Evolutionary conservation across 768 basidiomycete genomes (phyloP).

Genomic region (Austroboletus eburneus): DNA sequence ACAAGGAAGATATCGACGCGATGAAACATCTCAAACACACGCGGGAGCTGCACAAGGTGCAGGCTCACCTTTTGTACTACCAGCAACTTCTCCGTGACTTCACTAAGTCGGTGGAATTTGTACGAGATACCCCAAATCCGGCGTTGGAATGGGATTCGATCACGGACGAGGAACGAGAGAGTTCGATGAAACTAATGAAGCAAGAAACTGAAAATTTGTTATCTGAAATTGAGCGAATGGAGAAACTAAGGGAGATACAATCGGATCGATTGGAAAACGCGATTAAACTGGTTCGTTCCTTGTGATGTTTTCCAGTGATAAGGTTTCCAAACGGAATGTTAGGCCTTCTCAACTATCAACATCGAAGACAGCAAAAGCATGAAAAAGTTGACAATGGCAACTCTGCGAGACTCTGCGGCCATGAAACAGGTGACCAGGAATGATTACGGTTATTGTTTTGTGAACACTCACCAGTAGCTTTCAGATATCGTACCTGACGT

Average conservation of each 20-base stretch:
- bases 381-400: constrained; percentile 44
- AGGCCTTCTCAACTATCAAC: constrained; percentile 60
- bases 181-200: constrained; percentile 36
- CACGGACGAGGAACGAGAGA: constrained; percentile 6
- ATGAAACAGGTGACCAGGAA: constrained; percentile 30
- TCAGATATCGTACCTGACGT: constrained; percentile 48
- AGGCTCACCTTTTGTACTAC: constrained; percentile 58
- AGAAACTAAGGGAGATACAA: constrained; percentile 29
- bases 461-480: constrained; percentile 5
- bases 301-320: not conserved
- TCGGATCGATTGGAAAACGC: constrained; percentile 31
- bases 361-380: constrained; percentile 50
- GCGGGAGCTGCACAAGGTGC: constrained; percentile 52
- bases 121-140: constrained; percentile 46
- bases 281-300: constrained; percentile 29
- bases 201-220: constrained; percentile 46
- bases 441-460: not conserved
- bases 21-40: constrained; percentile 40
- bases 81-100: constrained; percentile 53
- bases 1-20: constrained; percentile 42
- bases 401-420: constrained; percentile 39
- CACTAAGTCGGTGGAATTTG: constrained; percentile 45
- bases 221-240: constrained; percentile 46
- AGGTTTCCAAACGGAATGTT: not conserved
- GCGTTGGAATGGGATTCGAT: constrained; percentile 35